Percentiles rank a stretch among this genome's conserved stretches.
Evolutionary conservation across 495 filamentous ascomycete species (phyloP).

Genomic region (Penicillium silybi): DNA sequence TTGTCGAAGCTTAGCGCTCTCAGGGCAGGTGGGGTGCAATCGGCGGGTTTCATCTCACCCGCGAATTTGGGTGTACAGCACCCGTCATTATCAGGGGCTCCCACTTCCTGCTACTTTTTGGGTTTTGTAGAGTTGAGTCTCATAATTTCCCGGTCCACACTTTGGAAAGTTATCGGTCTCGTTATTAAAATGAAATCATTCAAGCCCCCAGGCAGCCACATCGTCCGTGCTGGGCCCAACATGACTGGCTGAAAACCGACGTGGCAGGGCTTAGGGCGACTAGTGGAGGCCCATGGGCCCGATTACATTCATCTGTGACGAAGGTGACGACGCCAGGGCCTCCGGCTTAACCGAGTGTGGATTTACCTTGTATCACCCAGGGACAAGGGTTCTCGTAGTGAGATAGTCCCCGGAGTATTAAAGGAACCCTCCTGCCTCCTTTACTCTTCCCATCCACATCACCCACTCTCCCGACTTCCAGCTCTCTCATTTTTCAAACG

Average conservation of each 20-base stretch:
- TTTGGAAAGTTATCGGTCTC: neutral
- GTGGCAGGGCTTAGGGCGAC: slow-evolving; percentile 5
- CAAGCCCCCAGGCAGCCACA: neutral
- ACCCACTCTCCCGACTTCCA: neutral
- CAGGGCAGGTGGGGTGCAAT: neutral
- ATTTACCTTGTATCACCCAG: neutral
- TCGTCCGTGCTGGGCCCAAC: neutral
- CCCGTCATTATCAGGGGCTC: neutral
- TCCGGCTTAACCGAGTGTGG: slow-evolving; percentile 1
- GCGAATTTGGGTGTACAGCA: neutral
- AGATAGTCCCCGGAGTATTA: slow-evolving; percentile 2
- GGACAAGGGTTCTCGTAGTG: neutral
- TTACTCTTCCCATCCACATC: neutral
- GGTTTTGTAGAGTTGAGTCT: neutral
- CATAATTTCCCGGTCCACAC: neutral
- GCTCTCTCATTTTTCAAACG: neutral
- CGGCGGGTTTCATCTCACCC: neutral
- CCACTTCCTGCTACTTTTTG: neutral
- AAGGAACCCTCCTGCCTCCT: slow-evolving; percentile 1
- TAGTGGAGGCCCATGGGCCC: neutral
- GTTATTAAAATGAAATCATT: neutral
- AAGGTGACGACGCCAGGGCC: slow-evolving; percentile 2
- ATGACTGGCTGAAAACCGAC: neutral
- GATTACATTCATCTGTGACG: neutral
- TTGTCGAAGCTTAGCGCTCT: slow-evolving; percentile 19